Conservation (phyloP, 179 eudicot genomes). For the Nepenthes alata region DNA sequence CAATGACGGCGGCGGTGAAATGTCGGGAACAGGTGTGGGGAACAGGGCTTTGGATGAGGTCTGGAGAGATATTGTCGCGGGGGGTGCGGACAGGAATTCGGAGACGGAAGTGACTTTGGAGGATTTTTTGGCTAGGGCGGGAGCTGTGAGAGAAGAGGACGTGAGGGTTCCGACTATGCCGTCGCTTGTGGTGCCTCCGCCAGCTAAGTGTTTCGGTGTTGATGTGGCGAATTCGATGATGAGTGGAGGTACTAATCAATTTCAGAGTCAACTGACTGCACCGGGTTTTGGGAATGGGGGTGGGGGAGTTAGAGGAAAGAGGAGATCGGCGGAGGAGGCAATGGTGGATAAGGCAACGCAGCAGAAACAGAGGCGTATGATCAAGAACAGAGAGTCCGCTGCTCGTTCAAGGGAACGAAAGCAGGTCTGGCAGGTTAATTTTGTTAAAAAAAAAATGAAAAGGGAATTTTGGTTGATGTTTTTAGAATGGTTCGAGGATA, state of each 20-base stretch:
- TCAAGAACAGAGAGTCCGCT: slow-evolving; percentile 61
- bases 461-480: neutral
- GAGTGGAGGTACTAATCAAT: slow-evolving; percentile 16
- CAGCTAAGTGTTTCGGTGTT: slow-evolving; percentile 9
- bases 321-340: slow-evolving; percentile 28
- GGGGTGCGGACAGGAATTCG: slow-evolving; percentile 15
- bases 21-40: slow-evolving; percentile 4
- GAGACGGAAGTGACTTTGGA: slow-evolving; percentile 46
- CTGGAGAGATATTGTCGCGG: slow-evolving; percentile 40
- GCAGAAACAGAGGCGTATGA: slow-evolving; percentile 66
- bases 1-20: neutral
- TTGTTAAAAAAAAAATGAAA: neutral
- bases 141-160: slow-evolving; percentile 39
- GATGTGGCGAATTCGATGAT: slow-evolving; percentile 15
- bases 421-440: slow-evolving; percentile 27
- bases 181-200: slow-evolving; percentile 16
- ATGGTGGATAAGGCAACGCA: slow-evolving; percentile 48
- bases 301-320: slow-evolving; percentile 22
- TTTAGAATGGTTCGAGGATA: neutral
- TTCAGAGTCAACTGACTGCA: slow-evolving; percentile 6
- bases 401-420: slow-evolving; percentile 61
- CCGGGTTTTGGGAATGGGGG: slow-evolving; percentile 22
- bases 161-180: slow-evolving; percentile 20
- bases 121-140: slow-evolving; percentile 41
- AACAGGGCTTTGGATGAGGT: slow-evolving; percentile 28